Base-by-base conservation (phyloP, 176 grass and related monocot genomes). In the Rhynchospora breviuscula region DNA sequence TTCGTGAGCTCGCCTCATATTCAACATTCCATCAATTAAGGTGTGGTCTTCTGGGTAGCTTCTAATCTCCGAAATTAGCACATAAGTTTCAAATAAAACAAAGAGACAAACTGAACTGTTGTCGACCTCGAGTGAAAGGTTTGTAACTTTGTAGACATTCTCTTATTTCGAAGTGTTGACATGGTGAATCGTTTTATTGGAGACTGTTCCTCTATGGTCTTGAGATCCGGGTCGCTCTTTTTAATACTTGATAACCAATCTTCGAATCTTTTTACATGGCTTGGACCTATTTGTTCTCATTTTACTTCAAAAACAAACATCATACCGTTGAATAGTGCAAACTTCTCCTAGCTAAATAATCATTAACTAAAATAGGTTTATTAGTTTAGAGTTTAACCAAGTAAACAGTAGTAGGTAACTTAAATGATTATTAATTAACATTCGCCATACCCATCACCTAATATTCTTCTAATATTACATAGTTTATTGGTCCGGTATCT, bases 401-500 rank as follows among this genome's bases (percentile, higher is more conserved):
- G n/a, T 18, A 58, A 62, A 45, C 29, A 2, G 35, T 82, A 65
- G 45, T 67, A 65, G 21, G 14, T 72, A 72, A 72, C 6, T 67
- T 4, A 65, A 40, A 67, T 51, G 53, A 67, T 22, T 48, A 64
- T 15, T 59, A 54, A 77, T 18, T 5, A n/a, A 29, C 10, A 59
- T 80, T 15, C 3, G 1, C 26, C 35, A 62, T 31, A 57, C 7
- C 14, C 5, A 19, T 17, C 35, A 66, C 60, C 29, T 33, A 82
- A 82, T 67, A 82, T 82, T 82, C 80, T 67, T 82, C 60, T 82
- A 82, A 82, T 82, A 53, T 65, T 51, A 17, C 80, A 82, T 66
- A 67, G 43, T 66, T 67, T 82, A 62, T 60, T 19, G 17, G 10
- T 81, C 59, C 13, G 54, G 58, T 62, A 63, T 63, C 78, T 49